phyloP scores from a whole-genome alignment of 129 eudicot species.

The Erigeron canadensis region DNA sequence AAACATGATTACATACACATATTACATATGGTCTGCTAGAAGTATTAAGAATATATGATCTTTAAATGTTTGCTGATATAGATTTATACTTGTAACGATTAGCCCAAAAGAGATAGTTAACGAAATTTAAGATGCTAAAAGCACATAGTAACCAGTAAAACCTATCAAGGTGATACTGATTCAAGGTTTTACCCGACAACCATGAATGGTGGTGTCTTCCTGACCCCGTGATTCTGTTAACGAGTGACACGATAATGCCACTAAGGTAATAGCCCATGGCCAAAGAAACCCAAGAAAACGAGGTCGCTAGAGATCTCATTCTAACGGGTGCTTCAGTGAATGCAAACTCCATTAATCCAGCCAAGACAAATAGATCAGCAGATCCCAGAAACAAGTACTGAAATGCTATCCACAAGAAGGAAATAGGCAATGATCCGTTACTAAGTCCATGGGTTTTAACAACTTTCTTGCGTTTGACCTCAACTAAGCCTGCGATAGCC shows the following conservation, averaged over 20 bases:
- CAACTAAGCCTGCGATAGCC: constrained; percentile 72
- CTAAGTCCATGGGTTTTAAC: constrained; percentile 35
- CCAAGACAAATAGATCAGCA: constrained; percentile 79
- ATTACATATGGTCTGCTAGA: neutral
- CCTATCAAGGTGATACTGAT: constrained; percentile 60
- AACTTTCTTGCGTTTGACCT: constrained; percentile 57
- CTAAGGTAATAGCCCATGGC: constrained; percentile 81
- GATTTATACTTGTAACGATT: constrained; percentile 53
- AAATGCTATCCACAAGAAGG: constrained; percentile 81
- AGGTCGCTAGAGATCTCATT: constrained; percentile 81
- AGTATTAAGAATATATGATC: neutral
- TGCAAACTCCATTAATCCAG: constrained; percentile 74
- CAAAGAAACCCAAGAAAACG: constrained; percentile 73
- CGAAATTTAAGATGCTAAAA: constrained; percentile 61
- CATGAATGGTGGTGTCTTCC: constrained; percentile 41
- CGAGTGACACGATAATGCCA: constrained; percentile 61
- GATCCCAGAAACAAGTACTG: constrained; percentile 84
- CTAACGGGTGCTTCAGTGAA: constrained; percentile 73
- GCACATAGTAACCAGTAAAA: constrained; percentile 77
- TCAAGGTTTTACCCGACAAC: constrained; percentile 66
- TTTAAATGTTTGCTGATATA: constrained; percentile 11
- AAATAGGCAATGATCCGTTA: constrained; percentile 49
- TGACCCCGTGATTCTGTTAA: constrained; percentile 55
- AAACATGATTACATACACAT: no score
- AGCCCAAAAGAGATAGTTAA: constrained; percentile 67